These are phyloP conservation scores for Psilocybe cubensis DNA, from an alignment of 768 basidiomycete genomes.

Conservation along the genomic window DNA sequence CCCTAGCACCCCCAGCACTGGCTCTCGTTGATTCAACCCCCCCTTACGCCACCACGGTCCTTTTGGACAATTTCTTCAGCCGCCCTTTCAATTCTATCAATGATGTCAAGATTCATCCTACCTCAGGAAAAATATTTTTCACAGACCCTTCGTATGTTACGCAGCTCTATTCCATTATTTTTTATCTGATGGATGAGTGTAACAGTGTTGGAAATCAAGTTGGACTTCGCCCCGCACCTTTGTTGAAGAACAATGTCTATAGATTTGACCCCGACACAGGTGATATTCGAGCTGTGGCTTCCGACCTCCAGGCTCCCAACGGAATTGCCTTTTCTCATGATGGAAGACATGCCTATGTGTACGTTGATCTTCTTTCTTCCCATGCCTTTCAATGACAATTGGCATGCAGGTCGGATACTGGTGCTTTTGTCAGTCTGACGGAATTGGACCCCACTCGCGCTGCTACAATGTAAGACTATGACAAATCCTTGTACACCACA, in stretches of 20 bases:
- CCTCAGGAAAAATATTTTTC: not conserved
- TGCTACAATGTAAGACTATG: constrained; percentile 62
- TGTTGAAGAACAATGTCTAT: constrained; percentile 78
- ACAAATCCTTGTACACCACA: not conserved
- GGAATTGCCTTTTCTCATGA: constrained; percentile 73
- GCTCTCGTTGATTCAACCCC: not conserved
- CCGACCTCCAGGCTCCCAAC: constrained; percentile 74
- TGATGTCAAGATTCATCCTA: constrained; percentile 3
- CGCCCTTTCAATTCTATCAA: constrained; percentile 1
- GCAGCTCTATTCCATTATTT: not conserved
- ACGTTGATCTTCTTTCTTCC: constrained; percentile 9
- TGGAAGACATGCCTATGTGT: constrained; percentile 70
- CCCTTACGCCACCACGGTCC: not conserved
- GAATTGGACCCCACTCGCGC: constrained; percentile 55
- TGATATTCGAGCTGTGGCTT: constrained; percentile 71
- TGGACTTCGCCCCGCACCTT: constrained; percentile 65
- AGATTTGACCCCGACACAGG: constrained; percentile 70
- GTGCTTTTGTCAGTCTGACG: constrained; percentile 44
- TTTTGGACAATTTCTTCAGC: constrained; percentile 3
- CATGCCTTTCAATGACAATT: not conserved
- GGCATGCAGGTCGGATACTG: constrained; percentile 51
- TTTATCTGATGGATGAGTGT: not conserved
- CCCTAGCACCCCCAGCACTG: not conserved
- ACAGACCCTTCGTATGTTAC: not conserved
- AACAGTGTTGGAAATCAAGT: constrained; percentile 66